Percentiles rank a stretch among this genome's conserved stretches.
Evolutionary conservation across 495 filamentous ascomycete genomes (phyloP).

Genomic region (Tuber umbilicatum): DNA sequence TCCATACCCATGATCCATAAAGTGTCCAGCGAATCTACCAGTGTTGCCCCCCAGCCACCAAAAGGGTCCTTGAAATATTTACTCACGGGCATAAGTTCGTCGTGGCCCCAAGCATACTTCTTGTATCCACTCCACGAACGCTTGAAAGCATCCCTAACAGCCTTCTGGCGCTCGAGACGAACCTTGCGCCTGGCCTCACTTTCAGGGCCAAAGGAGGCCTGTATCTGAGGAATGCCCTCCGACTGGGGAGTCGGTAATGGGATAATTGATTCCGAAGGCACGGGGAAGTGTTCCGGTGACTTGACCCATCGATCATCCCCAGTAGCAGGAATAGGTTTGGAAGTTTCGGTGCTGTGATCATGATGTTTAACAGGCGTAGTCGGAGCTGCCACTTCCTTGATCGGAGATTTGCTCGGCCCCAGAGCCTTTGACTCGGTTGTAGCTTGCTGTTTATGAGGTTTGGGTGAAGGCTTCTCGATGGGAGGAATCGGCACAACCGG

Average conservation of each 20-base stretch:
- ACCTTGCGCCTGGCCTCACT: conserved; percentile 53
- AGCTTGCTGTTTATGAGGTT: conserved; percentile 7
- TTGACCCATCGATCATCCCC: conserved; percentile 59
- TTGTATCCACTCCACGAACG: conserved; percentile 73
- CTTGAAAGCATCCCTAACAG: conserved; percentile 62
- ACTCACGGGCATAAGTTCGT: conserved; percentile 66
- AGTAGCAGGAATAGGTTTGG: not conserved
- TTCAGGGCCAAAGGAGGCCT: conserved; percentile 63
- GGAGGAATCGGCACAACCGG: conserved; percentile 19
- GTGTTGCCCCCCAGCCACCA: conserved; percentile 87
- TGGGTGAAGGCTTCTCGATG: conserved; percentile 29
- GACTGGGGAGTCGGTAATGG: conserved; percentile 64
- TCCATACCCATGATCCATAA: conserved; percentile 93
- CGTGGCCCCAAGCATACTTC: conserved; percentile 67
- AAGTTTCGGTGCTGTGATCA: conserved; percentile 7
- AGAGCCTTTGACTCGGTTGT: not conserved
- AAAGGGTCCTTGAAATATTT: conserved; percentile 65
- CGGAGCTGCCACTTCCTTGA: not conserved
- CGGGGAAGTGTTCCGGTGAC: conserved; percentile 64
- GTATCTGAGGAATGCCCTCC: conserved; percentile 66
- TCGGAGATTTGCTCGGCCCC: not conserved
- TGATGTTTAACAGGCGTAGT: not conserved
- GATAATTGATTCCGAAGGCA: conserved; percentile 63
- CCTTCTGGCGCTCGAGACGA: conserved; percentile 57
- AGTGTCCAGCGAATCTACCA: conserved; percentile 90